A percentile compares a stretch with the other conserved stretches of the same genome.
Conservation (phyloP, 2,329 filamentous ascomycete genomes). For the Aspergillus sp. region DNA sequence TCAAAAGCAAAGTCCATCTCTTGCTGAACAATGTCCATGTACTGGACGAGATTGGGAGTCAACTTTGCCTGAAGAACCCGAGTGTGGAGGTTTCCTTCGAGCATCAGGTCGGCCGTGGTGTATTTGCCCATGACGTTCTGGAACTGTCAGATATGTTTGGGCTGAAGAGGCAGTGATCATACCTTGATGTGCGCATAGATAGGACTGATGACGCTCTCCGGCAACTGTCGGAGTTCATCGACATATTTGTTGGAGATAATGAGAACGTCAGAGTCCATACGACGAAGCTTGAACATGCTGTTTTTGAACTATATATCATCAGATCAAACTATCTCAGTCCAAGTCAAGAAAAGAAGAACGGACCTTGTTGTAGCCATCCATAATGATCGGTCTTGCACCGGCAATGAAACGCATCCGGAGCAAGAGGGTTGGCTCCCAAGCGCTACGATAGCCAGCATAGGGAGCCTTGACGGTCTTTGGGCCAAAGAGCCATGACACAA, state of each 20-base stretch:
- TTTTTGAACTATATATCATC: slow-evolving; percentile 6
- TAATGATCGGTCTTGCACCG: not conserved
- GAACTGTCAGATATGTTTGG: not conserved
- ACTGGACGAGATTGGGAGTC: slow-evolving; percentile 12
- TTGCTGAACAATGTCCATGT: slow-evolving; percentile 6
- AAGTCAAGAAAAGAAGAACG: not conserved
- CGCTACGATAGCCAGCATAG: not conserved
- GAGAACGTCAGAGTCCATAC: slow-evolving; percentile 12
- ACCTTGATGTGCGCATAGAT: slow-evolving; percentile 12
- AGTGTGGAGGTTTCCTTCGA: slow-evolving; percentile 2
- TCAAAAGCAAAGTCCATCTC: slow-evolving; percentile 13
- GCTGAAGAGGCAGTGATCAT: not conserved
- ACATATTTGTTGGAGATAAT: slow-evolving; percentile 19
- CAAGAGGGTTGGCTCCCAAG: not conserved
- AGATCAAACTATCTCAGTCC: not conserved
- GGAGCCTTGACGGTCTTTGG: not conserved
- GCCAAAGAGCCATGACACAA: not conserved
- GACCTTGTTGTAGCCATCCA: not conserved
- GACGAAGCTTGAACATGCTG: slow-evolving; percentile 7
- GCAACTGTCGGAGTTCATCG: slow-evolving; percentile 14
- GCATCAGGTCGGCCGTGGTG: slow-evolving; percentile 1
- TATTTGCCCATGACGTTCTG: slow-evolving; percentile 2
- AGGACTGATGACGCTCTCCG: slow-evolving; percentile 10
- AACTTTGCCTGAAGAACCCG: slow-evolving; percentile 6
- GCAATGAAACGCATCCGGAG: not conserved